These are phyloP conservation scores for Caloboletus firmus DNA, from an alignment of 1,284 basidiomycete genomes.

Conservation along the genomic window DNA sequence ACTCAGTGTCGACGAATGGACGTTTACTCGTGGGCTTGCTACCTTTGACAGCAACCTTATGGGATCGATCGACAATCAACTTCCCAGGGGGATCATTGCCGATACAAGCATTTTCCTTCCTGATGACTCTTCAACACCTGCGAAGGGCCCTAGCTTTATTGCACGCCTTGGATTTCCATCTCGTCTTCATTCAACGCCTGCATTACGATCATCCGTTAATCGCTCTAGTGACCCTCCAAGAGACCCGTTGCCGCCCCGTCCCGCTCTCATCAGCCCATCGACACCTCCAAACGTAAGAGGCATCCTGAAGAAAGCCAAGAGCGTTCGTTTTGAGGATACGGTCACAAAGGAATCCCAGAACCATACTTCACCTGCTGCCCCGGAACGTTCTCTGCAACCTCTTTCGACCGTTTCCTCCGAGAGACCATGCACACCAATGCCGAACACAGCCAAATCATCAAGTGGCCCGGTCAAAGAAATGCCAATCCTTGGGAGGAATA, in stretches of 20 bases:
- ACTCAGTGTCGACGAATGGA: slow-evolving; percentile 25
- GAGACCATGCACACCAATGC: slow-evolving; percentile 15
- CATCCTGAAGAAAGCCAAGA: slow-evolving; percentile 36
- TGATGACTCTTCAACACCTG: slow-evolving; percentile 11
- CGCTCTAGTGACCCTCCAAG: slow-evolving; percentile 20
- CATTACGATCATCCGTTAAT: background rate
- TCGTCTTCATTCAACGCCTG: background rate
- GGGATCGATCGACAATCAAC: slow-evolving; percentile 5
- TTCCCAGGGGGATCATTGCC: background rate
- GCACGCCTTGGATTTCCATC: background rate
- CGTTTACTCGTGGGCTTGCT: slow-evolving; percentile 20
- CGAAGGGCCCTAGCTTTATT: slow-evolving; percentile 1
- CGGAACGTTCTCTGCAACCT: slow-evolving; percentile 18
- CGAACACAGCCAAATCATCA: slow-evolving; percentile 1
- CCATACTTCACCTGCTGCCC: background rate
- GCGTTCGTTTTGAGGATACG: slow-evolving; percentile 33
- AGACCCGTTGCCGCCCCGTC: slow-evolving; percentile 34
- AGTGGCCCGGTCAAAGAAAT: slow-evolving; percentile 1
- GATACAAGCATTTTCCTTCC: slow-evolving; percentile 15
- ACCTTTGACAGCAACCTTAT: slow-evolving; percentile 10
- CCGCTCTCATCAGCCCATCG: slow-evolving; percentile 30
- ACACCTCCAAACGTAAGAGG: slow-evolving; percentile 31
- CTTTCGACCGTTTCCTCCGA: slow-evolving; percentile 9
- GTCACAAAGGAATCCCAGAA: slow-evolving; percentile 5
- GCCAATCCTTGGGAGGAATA: background rate